These are phyloP conservation scores for Cladosporium sp. DNA, from an alignment of 2,329 filamentous ascomycete genomes.

Conservation along the genomic window DNA sequence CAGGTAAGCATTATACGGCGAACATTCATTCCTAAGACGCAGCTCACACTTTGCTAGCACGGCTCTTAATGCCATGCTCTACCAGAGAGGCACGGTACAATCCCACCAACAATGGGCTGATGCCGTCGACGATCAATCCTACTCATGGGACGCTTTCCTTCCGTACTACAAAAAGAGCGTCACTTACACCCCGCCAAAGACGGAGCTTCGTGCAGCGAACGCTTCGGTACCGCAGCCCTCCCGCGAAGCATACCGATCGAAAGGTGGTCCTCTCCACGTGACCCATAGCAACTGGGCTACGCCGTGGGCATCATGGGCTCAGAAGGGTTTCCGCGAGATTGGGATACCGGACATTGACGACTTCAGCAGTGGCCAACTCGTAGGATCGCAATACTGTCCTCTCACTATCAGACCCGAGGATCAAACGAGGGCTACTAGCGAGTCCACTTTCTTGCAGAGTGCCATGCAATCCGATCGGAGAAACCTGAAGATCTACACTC, in stretches of 20 bases:
- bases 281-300: constrained; percentile 35
- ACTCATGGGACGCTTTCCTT: constrained; percentile 33
- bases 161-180: constrained; percentile 29
- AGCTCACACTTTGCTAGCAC: constrained; percentile 18
- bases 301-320: constrained; percentile 34
- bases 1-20: not conserved
- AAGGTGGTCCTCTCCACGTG: constrained; percentile 34
- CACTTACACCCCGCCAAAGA: constrained; percentile 29
- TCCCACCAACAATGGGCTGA: constrained; percentile 42
- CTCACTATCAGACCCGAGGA: constrained; percentile 18
- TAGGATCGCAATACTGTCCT: constrained; percentile 25
- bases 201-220: constrained; percentile 28
- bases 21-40: not conserved
- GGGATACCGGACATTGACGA: constrained; percentile 35
- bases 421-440: constrained; percentile 21
- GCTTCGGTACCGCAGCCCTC: constrained; percentile 28
- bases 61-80: constrained; percentile 33
- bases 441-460: constrained; percentile 33
- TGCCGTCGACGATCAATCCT: constrained; percentile 39
- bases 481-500: constrained; percentile 38
- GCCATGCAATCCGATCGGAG: constrained; percentile 23
- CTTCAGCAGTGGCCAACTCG: constrained; percentile 33
- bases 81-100: constrained; percentile 35
- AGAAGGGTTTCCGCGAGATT: constrained; percentile 30
- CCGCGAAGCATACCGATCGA: constrained; percentile 25